phyloP scores from a whole-genome alignment of 371 early-diverging fungal genomes.

The Mucor racemosus region DNA sequence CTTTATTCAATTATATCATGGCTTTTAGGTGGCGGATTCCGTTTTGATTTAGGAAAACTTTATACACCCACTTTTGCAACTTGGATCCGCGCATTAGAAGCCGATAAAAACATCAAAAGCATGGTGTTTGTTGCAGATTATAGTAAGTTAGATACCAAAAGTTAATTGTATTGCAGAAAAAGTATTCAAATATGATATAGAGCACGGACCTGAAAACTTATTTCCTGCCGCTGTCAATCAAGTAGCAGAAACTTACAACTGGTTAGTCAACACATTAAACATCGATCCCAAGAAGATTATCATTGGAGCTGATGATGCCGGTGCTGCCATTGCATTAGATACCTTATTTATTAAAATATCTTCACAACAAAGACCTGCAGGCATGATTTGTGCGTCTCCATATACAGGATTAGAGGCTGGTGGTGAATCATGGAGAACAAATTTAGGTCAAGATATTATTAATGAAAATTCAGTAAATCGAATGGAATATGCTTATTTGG shows the following conservation, averaged over 20 bases:
- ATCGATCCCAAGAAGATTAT: conserved; percentile 30
- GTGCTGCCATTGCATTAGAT: conserved; percentile 43
- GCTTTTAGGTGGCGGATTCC: conserved; percentile 46
- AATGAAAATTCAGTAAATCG: conserved; percentile 36
- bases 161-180: background rate
- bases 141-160: conserved; percentile 22
- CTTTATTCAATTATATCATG: too few species aligned
- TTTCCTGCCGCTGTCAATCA: conserved; percentile 45
- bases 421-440: conserved; percentile 44
- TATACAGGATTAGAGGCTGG: conserved; percentile 52
- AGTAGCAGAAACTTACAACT: conserved; percentile 33
- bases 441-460: conserved; percentile 37
- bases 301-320: conserved; percentile 44
- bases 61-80: conserved; percentile 39
- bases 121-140: conserved; percentile 46
- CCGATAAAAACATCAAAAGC: conserved; percentile 45
- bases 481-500: conserved; percentile 45
- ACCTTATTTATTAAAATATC: conserved; percentile 31
- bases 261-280: conserved; percentile 32
- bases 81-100: conserved; percentile 44
- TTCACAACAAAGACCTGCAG: conserved; percentile 27
- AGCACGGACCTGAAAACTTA: conserved; percentile 30
- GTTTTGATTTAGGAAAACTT: conserved; percentile 36
- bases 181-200: conserved; percentile 12
- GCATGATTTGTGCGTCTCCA: conserved; percentile 45